Evolutionary conservation across 257 asterid species (phyloP).

Genomic region (Solanum peruvianum): DNA sequence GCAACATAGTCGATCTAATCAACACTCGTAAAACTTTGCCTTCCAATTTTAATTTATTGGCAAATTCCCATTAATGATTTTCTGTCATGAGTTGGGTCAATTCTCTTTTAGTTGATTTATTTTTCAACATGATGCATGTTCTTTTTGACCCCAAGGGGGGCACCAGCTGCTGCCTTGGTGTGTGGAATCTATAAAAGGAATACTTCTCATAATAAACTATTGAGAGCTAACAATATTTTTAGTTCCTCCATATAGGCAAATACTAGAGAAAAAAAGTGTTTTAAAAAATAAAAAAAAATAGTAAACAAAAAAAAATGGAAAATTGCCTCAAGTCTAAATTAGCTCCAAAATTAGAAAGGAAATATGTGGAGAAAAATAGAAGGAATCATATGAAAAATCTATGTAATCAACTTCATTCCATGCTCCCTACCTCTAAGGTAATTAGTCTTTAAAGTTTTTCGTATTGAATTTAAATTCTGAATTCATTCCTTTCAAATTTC

Average conservation of each 20-base stretch:
- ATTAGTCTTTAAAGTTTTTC: not conserved
- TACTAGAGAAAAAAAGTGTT: not conserved
- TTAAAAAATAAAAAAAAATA: not conserved
- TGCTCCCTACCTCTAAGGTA: slow-evolving; percentile 19
- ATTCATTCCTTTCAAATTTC: not conserved
- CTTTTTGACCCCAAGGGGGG: not conserved
- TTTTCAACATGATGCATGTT: not conserved
- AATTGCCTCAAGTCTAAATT: not conserved
- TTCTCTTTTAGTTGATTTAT: not conserved
- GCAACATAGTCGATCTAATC: not conserved
- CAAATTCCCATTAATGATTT: not conserved
- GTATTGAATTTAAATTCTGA: not conserved
- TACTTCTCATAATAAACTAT: not conserved
- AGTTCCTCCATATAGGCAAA: not conserved
- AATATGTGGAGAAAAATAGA: slow-evolving; percentile 37
- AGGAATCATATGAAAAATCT: slow-evolving; percentile 33
- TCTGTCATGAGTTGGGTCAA: not conserved
- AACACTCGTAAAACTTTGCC: not conserved
- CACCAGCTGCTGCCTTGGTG: not conserved
- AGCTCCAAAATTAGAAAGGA: slow-evolving; percentile 29
- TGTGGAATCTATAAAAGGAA: not conserved
- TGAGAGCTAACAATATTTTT: not conserved
- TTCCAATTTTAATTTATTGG: not conserved
- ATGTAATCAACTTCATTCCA: slow-evolving; percentile 24
- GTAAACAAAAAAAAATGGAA: not conserved